Evolutionary conservation across 164 flowering plant genomes (phyloP).

Genomic region (Aristolochia fimbriata): DNA sequence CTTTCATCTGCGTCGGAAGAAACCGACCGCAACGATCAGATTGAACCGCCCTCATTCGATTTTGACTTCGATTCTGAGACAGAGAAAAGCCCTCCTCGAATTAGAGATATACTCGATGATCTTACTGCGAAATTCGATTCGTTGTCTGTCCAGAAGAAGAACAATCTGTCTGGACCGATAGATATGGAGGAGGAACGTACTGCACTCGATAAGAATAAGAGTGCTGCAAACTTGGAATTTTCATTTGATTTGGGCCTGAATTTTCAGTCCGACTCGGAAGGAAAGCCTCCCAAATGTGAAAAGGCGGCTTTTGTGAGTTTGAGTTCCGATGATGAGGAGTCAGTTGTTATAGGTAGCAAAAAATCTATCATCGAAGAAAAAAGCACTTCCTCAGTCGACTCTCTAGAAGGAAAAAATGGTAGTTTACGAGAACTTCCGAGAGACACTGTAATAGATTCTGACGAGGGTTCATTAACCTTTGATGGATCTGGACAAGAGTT

Average conservation of each 20-base stretch:
- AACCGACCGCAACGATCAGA: slow-evolving; percentile 8
- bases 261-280: slow-evolving; percentile 1
- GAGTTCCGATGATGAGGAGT: not conserved
- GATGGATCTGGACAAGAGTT: slow-evolving; percentile 32
- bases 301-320: too few species aligned
- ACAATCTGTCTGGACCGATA: slow-evolving; percentile 2
- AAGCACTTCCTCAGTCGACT: slow-evolving; percentile 1
- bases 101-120: slow-evolving; percentile 65
- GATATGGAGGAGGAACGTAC: slow-evolving; percentile 2
- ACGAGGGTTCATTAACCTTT: slow-evolving; percentile 28
- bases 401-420: slow-evolving; percentile 1
- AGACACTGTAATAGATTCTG: slow-evolving; percentile 7
- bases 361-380: slow-evolving; percentile 3
- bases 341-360: slow-evolving; percentile 1
- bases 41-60: slow-evolving; percentile 7
- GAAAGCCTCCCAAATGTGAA: too few species aligned
- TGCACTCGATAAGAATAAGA: not conserved
- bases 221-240: not conserved
- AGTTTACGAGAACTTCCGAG: slow-evolving; percentile 3
- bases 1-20: slow-evolving; percentile 13
- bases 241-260: slow-evolving; percentile 10
- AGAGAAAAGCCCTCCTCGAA: slow-evolving; percentile 27
- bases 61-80: slow-evolving; percentile 2
- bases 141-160: slow-evolving; percentile 57
- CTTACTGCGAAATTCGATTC: slow-evolving; percentile 56